Evolutionary conservation across 2,329 filamentous ascomycete species (phyloP).

Genomic region (Lanzia echinophila): DNA sequence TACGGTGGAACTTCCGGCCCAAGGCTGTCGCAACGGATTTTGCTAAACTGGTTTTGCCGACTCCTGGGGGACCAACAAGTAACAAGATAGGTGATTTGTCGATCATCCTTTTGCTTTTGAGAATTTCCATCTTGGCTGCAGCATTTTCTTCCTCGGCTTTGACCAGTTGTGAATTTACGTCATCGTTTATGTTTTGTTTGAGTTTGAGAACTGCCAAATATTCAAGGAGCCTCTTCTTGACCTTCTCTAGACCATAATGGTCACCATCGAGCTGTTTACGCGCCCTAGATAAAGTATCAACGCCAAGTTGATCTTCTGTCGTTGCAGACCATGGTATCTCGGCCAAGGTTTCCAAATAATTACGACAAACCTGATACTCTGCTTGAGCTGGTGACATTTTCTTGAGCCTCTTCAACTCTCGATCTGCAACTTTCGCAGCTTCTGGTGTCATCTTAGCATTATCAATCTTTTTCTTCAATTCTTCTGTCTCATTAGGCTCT

Average conservation of each 20-base stretch:
- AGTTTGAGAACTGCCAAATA: slow-evolving; percentile 94
- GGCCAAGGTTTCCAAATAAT: slow-evolving; percentile 86
- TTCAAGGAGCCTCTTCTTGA: slow-evolving; percentile 93
- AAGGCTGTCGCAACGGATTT: slow-evolving; percentile 88
- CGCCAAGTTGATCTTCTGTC: slow-evolving; percentile 80
- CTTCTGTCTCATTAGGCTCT: slow-evolving; percentile 82
- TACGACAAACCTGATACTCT: slow-evolving; percentile 88
- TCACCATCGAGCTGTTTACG: slow-evolving; percentile 90
- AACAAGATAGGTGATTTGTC: slow-evolving; percentile 96
- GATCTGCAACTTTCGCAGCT: slow-evolving; percentile 81
- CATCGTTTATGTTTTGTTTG: slow-evolving; percentile 84
- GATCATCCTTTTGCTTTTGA: slow-evolving; percentile 76
- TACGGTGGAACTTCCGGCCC: slow-evolving; percentile 92
- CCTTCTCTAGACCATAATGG: slow-evolving; percentile 92
- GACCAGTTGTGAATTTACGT: slow-evolving; percentile 72
- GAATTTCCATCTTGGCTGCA: slow-evolving; percentile 57
- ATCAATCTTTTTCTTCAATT: slow-evolving; percentile 81
- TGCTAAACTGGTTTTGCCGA: slow-evolving; percentile 92
- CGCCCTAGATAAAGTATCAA: slow-evolving; percentile 69
- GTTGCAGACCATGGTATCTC: slow-evolving; percentile 88
- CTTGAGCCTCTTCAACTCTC: slow-evolving; percentile 78
- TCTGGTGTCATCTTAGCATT: slow-evolving; percentile 76
- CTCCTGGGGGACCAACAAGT: slow-evolving; percentile 86
- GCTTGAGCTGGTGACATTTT: slow-evolving; percentile 97
- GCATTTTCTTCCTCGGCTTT: slow-evolving; percentile 53